phyloP scores from a whole-genome alignment of 352 stramenopile species.

The Phytophthora ramorum region DNA sequence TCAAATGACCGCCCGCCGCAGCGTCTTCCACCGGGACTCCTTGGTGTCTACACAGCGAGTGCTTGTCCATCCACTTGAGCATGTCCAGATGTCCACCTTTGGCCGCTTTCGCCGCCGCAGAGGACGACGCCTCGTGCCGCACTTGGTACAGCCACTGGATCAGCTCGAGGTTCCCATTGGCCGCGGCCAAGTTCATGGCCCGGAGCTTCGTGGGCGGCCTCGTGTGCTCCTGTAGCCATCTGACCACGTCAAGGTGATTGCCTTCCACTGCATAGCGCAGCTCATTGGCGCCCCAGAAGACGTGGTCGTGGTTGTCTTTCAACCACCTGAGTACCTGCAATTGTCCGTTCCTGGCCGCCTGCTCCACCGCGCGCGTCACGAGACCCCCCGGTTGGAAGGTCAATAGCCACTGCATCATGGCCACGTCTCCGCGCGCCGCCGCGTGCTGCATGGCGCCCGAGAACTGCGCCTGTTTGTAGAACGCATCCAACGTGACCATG shows the following conservation, averaged over 20 bases:
- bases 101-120: constrained; percentile 32
- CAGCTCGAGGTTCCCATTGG: constrained; percentile 40
- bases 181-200: constrained; percentile 37
- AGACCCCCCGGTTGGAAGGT: constrained; percentile 36
- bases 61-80: constrained; percentile 44
- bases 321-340: constrained; percentile 35
- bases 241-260: constrained; percentile 20
- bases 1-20: constrained; percentile 26
- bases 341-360: constrained; percentile 28
- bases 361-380: constrained; percentile 35
- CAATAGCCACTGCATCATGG: constrained; percentile 32
- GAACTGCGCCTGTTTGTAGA: constrained; percentile 40
- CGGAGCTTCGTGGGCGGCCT: constrained; percentile 29
- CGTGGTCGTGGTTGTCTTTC: constrained; percentile 33
- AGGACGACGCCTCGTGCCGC: constrained; percentile 31
- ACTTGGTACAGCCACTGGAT: constrained; percentile 37
- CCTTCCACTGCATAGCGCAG: constrained; percentile 34
- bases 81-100: constrained; percentile 34
- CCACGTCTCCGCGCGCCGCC: constrained; percentile 28
- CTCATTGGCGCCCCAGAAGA: constrained; percentile 48
- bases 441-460: constrained; percentile 31
- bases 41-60: constrained; percentile 31
- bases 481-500: constrained; percentile 23
- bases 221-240: constrained; percentile 37
- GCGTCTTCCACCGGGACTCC: constrained; percentile 34